Evolutionary conservation across 805 yeast species (phyloP).

Genomic region (Teunomyces gatunensis): DNA sequence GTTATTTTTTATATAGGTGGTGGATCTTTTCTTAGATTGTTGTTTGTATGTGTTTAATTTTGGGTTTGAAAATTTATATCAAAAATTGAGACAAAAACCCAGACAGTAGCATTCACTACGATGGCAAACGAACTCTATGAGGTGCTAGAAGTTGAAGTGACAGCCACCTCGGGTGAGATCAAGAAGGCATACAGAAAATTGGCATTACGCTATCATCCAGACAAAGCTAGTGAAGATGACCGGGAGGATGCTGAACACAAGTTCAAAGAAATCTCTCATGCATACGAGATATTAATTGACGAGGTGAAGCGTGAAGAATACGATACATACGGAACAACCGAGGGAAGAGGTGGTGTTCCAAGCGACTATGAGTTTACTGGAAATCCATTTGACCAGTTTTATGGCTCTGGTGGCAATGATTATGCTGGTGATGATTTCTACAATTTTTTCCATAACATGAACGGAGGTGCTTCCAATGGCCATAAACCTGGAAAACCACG

Average conservation of each 20-base stretch:
- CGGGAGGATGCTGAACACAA: constrained; percentile 69
- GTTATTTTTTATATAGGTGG: too few relatives aligned
- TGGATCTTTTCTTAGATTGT: neutral
- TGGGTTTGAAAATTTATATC: neutral
- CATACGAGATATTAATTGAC: constrained; percentile 80
- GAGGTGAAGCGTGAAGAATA: constrained; percentile 58
- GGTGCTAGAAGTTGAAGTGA: constrained; percentile 62
- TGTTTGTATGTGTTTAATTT: neutral
- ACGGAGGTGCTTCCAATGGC: constrained; percentile 17
- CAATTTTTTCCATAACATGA: constrained; percentile 57
- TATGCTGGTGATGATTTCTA: constrained; percentile 75
- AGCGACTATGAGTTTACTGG: constrained; percentile 24
- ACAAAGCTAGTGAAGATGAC: constrained; percentile 66
- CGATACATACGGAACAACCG: constrained; percentile 52
- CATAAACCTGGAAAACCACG: constrained; percentile 23
- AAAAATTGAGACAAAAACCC: constrained; percentile 2
- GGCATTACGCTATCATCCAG: constrained; percentile 86
- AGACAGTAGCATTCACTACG: neutral
- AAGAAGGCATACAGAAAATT: constrained; percentile 80
- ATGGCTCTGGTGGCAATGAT: constrained; percentile 36
- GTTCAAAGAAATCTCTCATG: constrained; percentile 82
- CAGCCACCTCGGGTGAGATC: constrained; percentile 71
- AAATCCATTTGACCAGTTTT: constrained; percentile 36
- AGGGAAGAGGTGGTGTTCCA: constrained; percentile 18
- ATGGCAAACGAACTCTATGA: constrained; percentile 45